Evolutionary conservation across 768 basidiomycete genomes (phyloP).

Genomic region (Auricularia sp.): DNA sequence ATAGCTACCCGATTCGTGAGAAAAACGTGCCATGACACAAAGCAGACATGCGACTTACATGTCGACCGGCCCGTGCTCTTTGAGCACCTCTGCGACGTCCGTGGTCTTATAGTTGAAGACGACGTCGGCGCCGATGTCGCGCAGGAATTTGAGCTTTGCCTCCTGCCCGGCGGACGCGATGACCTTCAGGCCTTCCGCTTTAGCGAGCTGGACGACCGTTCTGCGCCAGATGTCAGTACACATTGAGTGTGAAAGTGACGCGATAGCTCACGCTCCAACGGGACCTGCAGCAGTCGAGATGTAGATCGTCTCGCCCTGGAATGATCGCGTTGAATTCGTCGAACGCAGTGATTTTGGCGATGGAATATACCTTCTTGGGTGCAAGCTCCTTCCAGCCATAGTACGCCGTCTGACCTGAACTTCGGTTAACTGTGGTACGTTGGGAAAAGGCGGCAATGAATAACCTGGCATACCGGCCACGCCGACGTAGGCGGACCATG

Average conservation of each 20-base stretch:
- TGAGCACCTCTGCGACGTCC: slow-evolving; percentile 21
- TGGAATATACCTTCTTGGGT: slow-evolving; percentile 26
- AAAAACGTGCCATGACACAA: not conserved
- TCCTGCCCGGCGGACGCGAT: slow-evolving; percentile 33
- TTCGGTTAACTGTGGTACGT: not conserved
- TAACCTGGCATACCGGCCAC: slow-evolving; percentile 33
- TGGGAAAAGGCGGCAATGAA: not conserved
- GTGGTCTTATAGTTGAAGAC: slow-evolving; percentile 29
- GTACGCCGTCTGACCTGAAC: slow-evolving; percentile 22
- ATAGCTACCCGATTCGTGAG: slow-evolving; percentile 22
- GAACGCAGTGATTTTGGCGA: too few relatives aligned
- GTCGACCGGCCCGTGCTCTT: slow-evolving; percentile 27
- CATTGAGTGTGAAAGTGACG: not conserved
- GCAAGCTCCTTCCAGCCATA: slow-evolving; percentile 34
- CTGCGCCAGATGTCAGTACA: not conserved
- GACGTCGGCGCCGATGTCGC: slow-evolving; percentile 26
- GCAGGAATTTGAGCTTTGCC: slow-evolving; percentile 30
- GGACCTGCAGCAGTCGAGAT: slow-evolving; percentile 38
- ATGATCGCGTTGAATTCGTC: not conserved
- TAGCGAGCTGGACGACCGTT: slow-evolving; percentile 26
- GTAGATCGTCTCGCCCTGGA: slow-evolving; percentile 42
- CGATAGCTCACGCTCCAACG: slow-evolving; percentile 47
- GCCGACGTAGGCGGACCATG: slow-evolving; percentile 41
- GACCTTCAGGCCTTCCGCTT: slow-evolving; percentile 30
- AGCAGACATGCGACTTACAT: slow-evolving; percentile 13